Conservation (phyloP, 495 filamentous ascomycete genomes). For the Annulohypoxylon maeteangense region DNA sequence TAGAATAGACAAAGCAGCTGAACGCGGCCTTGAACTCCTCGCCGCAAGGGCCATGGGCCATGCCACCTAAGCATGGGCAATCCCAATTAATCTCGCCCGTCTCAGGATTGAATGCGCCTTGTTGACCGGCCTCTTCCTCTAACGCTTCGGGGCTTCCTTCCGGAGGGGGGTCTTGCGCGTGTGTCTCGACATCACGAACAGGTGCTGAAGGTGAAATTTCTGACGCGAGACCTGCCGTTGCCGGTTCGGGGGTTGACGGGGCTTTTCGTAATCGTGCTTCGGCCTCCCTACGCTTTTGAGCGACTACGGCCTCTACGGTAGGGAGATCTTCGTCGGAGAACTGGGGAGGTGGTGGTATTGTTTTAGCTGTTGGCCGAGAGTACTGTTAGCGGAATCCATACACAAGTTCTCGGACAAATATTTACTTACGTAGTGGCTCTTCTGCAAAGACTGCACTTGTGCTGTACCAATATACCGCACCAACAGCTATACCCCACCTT, state of each 20-base stretch:
- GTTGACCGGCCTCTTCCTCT: conserved; percentile 80
- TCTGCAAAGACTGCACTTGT: conserved; percentile 88
- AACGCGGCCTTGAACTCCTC: conserved; percentile 94
- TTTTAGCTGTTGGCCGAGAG: conserved; percentile 41
- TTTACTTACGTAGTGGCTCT: conserved; percentile 74
- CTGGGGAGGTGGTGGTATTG: conserved; percentile 51
- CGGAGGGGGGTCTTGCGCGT: conserved; percentile 35
- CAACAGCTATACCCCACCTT: conserved; percentile 80
- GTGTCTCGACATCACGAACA: conserved; percentile 30
- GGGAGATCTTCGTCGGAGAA: conserved; percentile 59
- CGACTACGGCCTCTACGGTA: conserved; percentile 62
- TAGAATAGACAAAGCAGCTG: conserved; percentile 95
- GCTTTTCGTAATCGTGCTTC: conserved; percentile 41
- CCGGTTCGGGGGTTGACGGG: conserved; percentile 39
- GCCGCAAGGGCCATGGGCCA: conserved; percentile 96
- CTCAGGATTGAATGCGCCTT: conserved; percentile 97
- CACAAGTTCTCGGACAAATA: not conserved
- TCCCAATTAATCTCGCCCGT: conserved; percentile 99
- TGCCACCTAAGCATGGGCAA: conserved; percentile 95
- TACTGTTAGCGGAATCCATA: conserved; percentile 11
- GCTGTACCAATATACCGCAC: conserved; percentile 90
- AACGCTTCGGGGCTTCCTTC: conserved; percentile 63
- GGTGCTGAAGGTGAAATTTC: conserved; percentile 39
- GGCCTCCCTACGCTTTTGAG: conserved; percentile 60
- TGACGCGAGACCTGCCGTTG: conserved; percentile 34